Base-by-base conservation (phyloP, 345 rosid species). In the Aurinia saxatilis region DNA sequence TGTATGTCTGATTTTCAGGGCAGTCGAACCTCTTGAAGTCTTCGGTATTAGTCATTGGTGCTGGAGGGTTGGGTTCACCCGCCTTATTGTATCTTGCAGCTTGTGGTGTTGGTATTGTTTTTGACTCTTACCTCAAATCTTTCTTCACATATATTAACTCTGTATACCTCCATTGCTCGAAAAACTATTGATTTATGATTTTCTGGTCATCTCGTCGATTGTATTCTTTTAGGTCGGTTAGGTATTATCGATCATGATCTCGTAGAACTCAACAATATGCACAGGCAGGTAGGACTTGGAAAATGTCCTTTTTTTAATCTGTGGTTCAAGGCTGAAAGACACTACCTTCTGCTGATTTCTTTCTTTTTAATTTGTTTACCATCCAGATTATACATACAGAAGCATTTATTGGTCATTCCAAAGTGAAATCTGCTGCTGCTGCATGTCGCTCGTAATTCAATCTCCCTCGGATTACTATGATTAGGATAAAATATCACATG, bases 221-320 rank as follows among this genome's bases (percentile, higher is more conserved):
- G 27, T 65, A 3, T 11, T 42, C 6, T 25, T 64, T 42, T 75
- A 93, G 99, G 97, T 60, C 81, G 83, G 12, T 72, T 90, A 80
- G 97, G 99, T 53, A 80, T 93, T 37, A 95, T 93, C 12, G 96
- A 93, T 75, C 90, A 93, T 58, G 99, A 90, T 80, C 81, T 85
- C 18, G 97, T 93, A 54, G 99, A 90, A 75, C 93, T 90, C 63
- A 93, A 87, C 63, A 93, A 90, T 63, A 85, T 93, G 99, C 99
- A 93, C 57, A 84, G 99, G 73, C 97, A 93, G 96, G 99, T 90
- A 84, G 17, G 45, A 52, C 47, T 50, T 41, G 25, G 18, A 57
- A 13, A 49, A 37, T 55, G 44, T 50, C 27, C 4, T 56, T 12
- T 8, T 38, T 19, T 29, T 45, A 8, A 19, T 41, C 44, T 50